These are phyloP conservation scores for Paramecium sonneborni DNA, from an alignment of 73 alveolate genomes.

Conservation along the genomic window DNA sequence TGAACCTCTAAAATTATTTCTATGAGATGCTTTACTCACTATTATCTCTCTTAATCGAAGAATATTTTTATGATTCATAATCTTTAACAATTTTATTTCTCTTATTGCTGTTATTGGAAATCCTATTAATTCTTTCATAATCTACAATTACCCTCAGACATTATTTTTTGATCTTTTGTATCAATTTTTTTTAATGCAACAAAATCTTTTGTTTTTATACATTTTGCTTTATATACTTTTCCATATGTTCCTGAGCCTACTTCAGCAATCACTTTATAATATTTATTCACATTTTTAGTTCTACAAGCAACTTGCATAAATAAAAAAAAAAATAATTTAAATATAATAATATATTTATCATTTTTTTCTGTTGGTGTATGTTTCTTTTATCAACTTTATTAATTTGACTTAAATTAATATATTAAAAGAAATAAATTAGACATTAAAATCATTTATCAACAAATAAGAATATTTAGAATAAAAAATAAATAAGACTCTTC, in stretches of 20 bases:
- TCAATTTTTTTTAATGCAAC: constrained; percentile 92
- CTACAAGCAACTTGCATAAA: constrained; percentile 54
- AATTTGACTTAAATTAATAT: too few species aligned
- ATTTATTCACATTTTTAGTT: constrained; percentile 57
- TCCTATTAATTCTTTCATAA: constrained; percentile 32
- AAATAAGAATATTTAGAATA: too few species aligned
- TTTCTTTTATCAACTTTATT: too few species aligned
- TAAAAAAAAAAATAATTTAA: not conserved
- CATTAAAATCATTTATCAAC: too few species aligned
- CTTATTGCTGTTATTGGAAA: constrained; percentile 98
- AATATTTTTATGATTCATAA: constrained; percentile 91
- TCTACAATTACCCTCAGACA: constrained; percentile 71
- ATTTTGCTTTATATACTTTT: constrained; percentile 90
- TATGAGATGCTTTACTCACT: constrained; percentile 78
- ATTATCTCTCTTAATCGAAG: constrained; percentile 89
- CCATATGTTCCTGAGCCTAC: constrained; percentile 97
- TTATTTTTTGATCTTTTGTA: constrained; percentile 81
- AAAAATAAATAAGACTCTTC: too few species aligned
- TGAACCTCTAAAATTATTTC: constrained; percentile 84
- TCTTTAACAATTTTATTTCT: constrained; percentile 92
- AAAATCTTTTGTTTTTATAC: constrained; percentile 74
- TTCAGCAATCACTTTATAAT: constrained; percentile 66
- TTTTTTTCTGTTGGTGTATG: too few species aligned
- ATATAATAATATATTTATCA: too few species aligned
- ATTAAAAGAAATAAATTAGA: too few species aligned